Conservation (phyloP, 306 rosid species). For the Casuarina equisetifolia region DNA sequence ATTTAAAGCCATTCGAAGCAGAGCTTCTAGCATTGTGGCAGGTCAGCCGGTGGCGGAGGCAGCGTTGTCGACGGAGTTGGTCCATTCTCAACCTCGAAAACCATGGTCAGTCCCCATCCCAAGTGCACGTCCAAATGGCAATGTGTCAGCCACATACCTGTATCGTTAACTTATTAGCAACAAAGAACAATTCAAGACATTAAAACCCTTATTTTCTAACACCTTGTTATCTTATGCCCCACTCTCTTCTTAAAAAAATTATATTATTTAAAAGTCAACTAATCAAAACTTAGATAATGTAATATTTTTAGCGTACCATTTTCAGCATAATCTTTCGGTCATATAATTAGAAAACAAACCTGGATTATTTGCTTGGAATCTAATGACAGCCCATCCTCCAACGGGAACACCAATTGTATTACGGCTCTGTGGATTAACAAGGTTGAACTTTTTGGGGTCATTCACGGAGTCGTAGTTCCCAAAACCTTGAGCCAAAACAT, state of each 20-base stretch:
- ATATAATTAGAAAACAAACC: constrained; percentile 13
- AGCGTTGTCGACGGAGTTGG: constrained; percentile 29
- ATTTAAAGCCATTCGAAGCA: not conserved
- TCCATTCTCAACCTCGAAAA: constrained; percentile 50
- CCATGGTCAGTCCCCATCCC: constrained; percentile 68
- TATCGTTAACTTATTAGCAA: not conserved
- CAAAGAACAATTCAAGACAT: not conserved
- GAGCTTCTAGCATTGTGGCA: constrained; percentile 54
- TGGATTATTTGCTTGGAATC: constrained; percentile 39
- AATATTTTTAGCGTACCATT: too few relatives aligned
- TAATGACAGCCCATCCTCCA: constrained; percentile 14
- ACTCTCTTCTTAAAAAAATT: too few relatives aligned
- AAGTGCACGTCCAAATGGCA: constrained; percentile 74
- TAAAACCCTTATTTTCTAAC: too few relatives aligned
- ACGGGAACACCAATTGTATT: constrained; percentile 6
- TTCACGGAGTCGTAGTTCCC: constrained; percentile 15
- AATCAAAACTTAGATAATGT: too few relatives aligned
- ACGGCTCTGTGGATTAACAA: constrained; percentile 1
- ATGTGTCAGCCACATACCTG: constrained; percentile 71
- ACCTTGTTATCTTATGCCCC: too few relatives aligned
- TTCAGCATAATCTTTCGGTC: too few relatives aligned
- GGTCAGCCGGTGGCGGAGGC: constrained; percentile 66
- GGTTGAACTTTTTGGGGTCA: not conserved
- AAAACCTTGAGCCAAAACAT: constrained; percentile 44
- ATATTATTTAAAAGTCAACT: too few relatives aligned